Percentiles rank a stretch among this genome's conserved stretches.
Conservation (phyloP, 805 yeast genomes). For the Brettanomyces custersianus region DNA sequence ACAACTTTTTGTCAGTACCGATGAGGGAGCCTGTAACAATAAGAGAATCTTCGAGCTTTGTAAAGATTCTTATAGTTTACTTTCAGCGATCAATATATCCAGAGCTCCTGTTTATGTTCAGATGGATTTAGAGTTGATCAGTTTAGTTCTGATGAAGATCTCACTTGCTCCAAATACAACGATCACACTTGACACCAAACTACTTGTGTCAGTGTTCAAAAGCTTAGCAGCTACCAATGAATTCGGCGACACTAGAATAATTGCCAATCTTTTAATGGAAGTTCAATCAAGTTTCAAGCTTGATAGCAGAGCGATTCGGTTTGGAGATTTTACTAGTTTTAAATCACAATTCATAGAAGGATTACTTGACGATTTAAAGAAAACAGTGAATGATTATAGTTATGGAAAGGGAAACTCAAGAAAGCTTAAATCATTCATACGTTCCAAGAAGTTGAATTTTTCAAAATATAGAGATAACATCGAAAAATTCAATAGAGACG, state of each 20-base stretch:
- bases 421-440: neutral
- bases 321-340: slow-evolving; percentile 4
- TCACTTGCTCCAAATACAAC: slow-evolving; percentile 7
- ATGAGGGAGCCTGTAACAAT: slow-evolving; percentile 4
- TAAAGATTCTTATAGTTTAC: slow-evolving; percentile 3
- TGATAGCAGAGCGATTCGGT: slow-evolving; percentile 2
- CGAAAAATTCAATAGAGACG: neutral
- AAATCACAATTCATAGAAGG: slow-evolving; percentile 6
- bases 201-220: slow-evolving; percentile 6
- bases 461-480: neutral
- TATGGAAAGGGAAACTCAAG: neutral
- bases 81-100: slow-evolving; percentile 6
- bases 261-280: slow-evolving; percentile 8
- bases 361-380: slow-evolving; percentile 8
- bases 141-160: slow-evolving; percentile 8
- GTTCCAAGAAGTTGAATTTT: neutral
- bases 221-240: slow-evolving; percentile 7
- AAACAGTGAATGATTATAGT: slow-evolving; percentile 2
- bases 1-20: slow-evolving; percentile 13
- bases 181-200: slow-evolving; percentile 1
- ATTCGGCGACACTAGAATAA: slow-evolving; percentile 9
- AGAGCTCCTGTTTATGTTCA: slow-evolving; percentile 16
- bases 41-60: slow-evolving; percentile 6
- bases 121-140: slow-evolving; percentile 16
- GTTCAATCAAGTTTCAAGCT: slow-evolving; percentile 5